phyloP scores from a whole-genome alignment of 106 monocot genomes.

The Ottelia alismoides region DNA sequence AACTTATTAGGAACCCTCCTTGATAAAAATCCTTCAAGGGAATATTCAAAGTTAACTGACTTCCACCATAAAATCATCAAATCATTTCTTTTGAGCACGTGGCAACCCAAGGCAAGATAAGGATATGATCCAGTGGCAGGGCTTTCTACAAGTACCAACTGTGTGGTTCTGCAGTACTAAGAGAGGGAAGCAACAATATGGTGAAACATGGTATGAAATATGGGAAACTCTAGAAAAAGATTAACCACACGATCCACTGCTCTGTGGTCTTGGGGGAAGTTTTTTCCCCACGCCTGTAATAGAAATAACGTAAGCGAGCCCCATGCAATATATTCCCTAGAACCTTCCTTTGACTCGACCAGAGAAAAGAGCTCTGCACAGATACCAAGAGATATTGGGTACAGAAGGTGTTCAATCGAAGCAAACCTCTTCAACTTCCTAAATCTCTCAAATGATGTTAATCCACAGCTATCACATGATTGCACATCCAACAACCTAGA shows the following conservation, averaged over 20 bases:
- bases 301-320: constrained; percentile 43
- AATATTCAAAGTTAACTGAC: constrained; percentile 49
- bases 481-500: constrained; percentile 64
- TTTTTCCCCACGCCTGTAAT: constrained; percentile 42
- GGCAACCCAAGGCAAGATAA: constrained; percentile 67
- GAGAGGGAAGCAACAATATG: constrained; percentile 67
- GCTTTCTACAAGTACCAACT: constrained; percentile 67
- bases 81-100: constrained; percentile 51
- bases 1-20: constrained; percentile 76
- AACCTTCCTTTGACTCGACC: constrained; percentile 18
- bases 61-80: constrained; percentile 81
- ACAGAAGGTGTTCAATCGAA: constrained; percentile 45
- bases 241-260: constrained; percentile 50
- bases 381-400: constrained; percentile 61
- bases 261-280: constrained; percentile 53
- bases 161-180: constrained; percentile 51
- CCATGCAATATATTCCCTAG: constrained; percentile 61
- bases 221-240: constrained; percentile 55
- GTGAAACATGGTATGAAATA: constrained; percentile 36
- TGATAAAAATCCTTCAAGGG: constrained; percentile 79
- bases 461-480: constrained; percentile 40
- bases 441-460: constrained; percentile 64
- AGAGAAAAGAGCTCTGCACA: constrained; percentile 53
- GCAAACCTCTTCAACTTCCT: constrained; percentile 66
- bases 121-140: constrained; percentile 86